These are phyloP conservation scores for Mycotypha africana DNA, from an alignment of 371 early-diverging fungal species.

Conservation along the genomic window DNA sequence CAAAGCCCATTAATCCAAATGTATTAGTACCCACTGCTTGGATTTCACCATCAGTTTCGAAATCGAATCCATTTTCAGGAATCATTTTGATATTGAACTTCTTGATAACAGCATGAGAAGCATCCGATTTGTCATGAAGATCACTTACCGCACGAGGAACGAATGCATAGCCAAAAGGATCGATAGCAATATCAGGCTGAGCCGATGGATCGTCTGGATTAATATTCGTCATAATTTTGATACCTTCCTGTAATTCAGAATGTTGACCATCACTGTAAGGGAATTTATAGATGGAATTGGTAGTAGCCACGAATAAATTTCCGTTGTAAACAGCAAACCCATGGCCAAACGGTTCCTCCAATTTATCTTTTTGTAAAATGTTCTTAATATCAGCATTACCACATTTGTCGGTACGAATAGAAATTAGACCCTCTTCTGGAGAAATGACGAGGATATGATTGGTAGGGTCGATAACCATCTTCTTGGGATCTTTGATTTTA, in stretches of 20 bases:
- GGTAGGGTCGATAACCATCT: conserved; percentile 28
- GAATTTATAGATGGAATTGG: conserved; percentile 28
- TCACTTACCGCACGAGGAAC: conserved; percentile 24
- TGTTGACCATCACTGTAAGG: conserved; percentile 43
- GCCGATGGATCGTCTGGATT: conserved; percentile 8
- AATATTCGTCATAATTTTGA: conserved; percentile 21
- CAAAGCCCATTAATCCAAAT: conserved; percentile 32
- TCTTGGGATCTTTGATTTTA: conserved; percentile 23
- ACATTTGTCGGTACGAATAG: conserved; percentile 40
- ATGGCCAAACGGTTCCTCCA: conserved; percentile 13
- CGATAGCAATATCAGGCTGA: conserved; percentile 28
- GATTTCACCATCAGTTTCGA: conserved; percentile 28
- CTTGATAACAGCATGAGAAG: conserved; percentile 28
- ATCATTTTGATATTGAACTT: conserved; percentile 32
- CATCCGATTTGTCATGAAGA: conserved; percentile 3
- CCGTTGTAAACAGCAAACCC: conserved; percentile 11
- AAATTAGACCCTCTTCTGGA: conserved; percentile 21
- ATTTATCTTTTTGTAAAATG: conserved; percentile 9
- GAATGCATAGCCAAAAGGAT: conserved; percentile 32
- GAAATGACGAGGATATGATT: conserved; percentile 35
- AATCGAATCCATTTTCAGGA: conserved; percentile 34
- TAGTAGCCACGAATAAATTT: conserved; percentile 23
- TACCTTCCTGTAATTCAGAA: conserved; percentile 17
- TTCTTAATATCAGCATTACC: conserved; percentile 24
- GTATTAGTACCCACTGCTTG: conserved; percentile 34